Base-by-base conservation (phyloP, 1,284 basidiomycete genomes). In the Peniophora sp. region DNA sequence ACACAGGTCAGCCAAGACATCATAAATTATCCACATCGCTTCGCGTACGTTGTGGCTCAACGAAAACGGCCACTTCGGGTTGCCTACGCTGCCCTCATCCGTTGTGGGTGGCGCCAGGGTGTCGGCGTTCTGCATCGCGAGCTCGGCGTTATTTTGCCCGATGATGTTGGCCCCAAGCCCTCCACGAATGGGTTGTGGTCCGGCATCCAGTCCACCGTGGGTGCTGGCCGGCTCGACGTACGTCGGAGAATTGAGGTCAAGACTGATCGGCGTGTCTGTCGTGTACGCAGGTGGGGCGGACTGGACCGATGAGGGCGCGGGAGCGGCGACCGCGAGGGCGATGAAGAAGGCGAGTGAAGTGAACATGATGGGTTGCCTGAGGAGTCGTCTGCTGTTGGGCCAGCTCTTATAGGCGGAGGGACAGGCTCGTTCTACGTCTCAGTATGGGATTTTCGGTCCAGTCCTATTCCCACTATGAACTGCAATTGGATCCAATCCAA, bases 1-100 rank as follows among this genome's bases (percentile, higher is more conserved):
- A 20, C 8, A 5, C 5, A 5, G 15, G 27, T 32, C 27, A 32
- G 27, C 5, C 27, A 32, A 6, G 12, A 32, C 12, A 32, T 12
- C 12, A 32, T 5, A 12, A 5, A 32, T 32, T 12, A 32, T 32
- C 5, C 27, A 32, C 6, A 12, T 12, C 12, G 27, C 5, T 5
- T 8, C 37, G n/a, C 37, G 15, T 15, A 41, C 37, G 58, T 84
- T 87, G 62, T 82, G 79, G 52, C 82, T 85, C 52, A 87, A 62
- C 53, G 70, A 68, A 63, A 87, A 85, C 0, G 85, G 78, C 85
- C 85, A 88, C 62, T 86, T 87, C 11, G 81, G 77, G 56, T 84
- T 84, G 53, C 14, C 80, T 82, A 87, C 68, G 52, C 67, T 71
- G 18, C 85, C 86, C 52, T 73, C 64, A 60, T 89, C 86, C 0